Evolutionary conservation across 805 yeast species (phyloP), one percentile per base, ranked within the genome.

Genomic region (Cyberlindnera xishuangbannaensis): DNA sequence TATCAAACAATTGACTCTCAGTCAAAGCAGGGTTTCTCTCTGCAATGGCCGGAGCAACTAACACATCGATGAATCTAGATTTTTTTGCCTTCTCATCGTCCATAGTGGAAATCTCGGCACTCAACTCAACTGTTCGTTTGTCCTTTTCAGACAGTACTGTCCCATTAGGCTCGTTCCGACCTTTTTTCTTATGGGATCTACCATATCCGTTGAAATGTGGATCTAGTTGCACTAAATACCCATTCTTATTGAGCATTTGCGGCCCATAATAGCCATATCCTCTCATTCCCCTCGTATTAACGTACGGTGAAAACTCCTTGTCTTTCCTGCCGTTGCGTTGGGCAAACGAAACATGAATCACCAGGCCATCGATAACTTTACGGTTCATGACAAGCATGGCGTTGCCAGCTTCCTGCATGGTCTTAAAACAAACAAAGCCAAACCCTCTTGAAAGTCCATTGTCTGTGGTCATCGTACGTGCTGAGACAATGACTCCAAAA

Each of bases 401-500:
- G 47, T 65, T 63, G 33, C 72, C 70, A 12, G 92, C 88, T 43
- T 76, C 70, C 27, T 69, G 65, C 36, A 78, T 75, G 30, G 60
- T 58, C 49, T 72, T 74, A 51, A 66, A 83, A 55, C 85, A 81
- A 29, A 83, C 83, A 61, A 83, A 83, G 30, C 90, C 92, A 53
- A 76, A 83, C 18, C 90, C 87, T 51, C 77, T 69, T 16, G 87
- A 74, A 39, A 64, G 6, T 2, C 51, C 52, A 11, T 41, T 43
- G 16, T 47, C 51, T 1, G 55, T 19, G 6, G 73, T 68, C 68
- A 75, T 73, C 12, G 76, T 59, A 40, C 69, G 71, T 15, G 76
- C 73, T 30, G 71, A 63, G 10, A 69, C 60, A 18, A 75, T 69
- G 18, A 53, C 50, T n/a, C 82, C 82, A 49, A 53, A 73, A 26